Percentiles rank a stretch among this genome's conserved stretches.
These are phyloP conservation scores for Neurospora sp. DNA, from an alignment of 2,329 filamentous ascomycete genomes.

Conservation along the genomic window DNA sequence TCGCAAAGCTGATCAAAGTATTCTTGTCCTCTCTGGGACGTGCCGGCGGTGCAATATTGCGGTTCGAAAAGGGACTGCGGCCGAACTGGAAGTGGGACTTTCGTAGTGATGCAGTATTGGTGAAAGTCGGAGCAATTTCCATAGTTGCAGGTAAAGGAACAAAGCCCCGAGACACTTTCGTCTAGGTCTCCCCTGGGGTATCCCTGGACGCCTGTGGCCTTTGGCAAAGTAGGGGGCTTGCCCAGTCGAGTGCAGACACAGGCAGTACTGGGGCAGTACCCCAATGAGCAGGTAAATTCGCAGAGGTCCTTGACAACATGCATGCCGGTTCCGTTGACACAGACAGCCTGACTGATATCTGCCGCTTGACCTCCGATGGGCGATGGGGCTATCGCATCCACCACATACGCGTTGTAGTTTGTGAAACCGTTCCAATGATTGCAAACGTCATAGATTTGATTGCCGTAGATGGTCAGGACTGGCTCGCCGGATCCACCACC, in stretches of 20 bases:
- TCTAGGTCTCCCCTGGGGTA: neutral
- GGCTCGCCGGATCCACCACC: too few relatives aligned
- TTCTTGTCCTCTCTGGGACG: neutral
- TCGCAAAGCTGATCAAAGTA: constrained; percentile 21
- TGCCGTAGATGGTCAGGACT: too few relatives aligned
- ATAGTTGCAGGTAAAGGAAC: constrained; percentile 18
- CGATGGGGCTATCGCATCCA: too few relatives aligned
- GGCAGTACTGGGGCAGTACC: constrained; percentile 9
- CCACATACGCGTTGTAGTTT: constrained; percentile 20
- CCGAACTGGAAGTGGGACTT: neutral
- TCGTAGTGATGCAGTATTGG: neutral
- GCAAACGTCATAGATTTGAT: too few relatives aligned
- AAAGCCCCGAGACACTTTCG: constrained; percentile 14
- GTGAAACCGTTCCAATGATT: constrained; percentile 10
- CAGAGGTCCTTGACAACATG: constrained; percentile 15
- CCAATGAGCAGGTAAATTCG: constrained; percentile 10
- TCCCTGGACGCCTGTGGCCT: neutral
- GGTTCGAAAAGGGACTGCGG: neutral
- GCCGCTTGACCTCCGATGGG: neutral
- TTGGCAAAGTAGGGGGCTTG: neutral
- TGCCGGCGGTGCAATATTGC: neutral
- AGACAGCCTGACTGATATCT: constrained; percentile 8
- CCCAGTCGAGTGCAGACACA: constrained; percentile 4
- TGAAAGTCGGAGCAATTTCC: constrained; percentile 19
- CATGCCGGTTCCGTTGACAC: constrained; percentile 16